Percentiles rank a stretch among this genome's conserved stretches.
Evolutionary conservation across 805 yeast species (phyloP).

Genomic region (Ogataea chonburiensis): DNA sequence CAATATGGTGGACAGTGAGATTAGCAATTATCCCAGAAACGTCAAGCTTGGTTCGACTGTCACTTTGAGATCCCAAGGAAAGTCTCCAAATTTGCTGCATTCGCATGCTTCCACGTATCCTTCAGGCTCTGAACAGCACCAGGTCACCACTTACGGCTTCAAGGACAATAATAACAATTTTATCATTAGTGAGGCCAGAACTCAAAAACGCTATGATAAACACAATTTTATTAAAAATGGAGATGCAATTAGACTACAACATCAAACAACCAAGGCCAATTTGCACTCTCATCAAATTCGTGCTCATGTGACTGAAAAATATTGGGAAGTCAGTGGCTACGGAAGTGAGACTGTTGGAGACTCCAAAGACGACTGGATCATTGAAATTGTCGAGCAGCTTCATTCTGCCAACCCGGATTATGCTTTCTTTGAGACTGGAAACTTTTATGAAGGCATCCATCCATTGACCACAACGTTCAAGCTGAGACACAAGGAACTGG

Average conservation of each 20-base stretch:
- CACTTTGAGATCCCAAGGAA: slow-evolving; percentile 67
- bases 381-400: slow-evolving; percentile 63
- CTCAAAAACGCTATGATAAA: slow-evolving; percentile 12
- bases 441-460: slow-evolving; percentile 55
- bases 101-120: slow-evolving; percentile 87
- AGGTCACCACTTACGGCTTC: slow-evolving; percentile 92
- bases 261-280: slow-evolving; percentile 60
- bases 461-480: slow-evolving; percentile 85
- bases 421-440: slow-evolving; percentile 28
- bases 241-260: slow-evolving; percentile 59
- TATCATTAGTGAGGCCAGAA: slow-evolving; percentile 43
- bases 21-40: slow-evolving; percentile 65
- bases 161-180: slow-evolving; percentile 86
- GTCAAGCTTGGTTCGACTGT: slow-evolving; percentile 55
- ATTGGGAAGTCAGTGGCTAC: slow-evolving; percentile 67
- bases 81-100: slow-evolving; percentile 75
- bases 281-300: slow-evolving; percentile 68
- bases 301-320: slow-evolving; percentile 56
- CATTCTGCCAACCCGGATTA: slow-evolving; percentile 32
- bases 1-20: slow-evolving; percentile 62
- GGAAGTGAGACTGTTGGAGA: slow-evolving; percentile 68
- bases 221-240: slow-evolving; percentile 59
- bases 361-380: slow-evolving; percentile 71
- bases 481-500: slow-evolving; percentile 61
- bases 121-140: slow-evolving; percentile 91